Conservation (phyloP, 805 yeast genomes). For the Candida quercuum region DNA sequence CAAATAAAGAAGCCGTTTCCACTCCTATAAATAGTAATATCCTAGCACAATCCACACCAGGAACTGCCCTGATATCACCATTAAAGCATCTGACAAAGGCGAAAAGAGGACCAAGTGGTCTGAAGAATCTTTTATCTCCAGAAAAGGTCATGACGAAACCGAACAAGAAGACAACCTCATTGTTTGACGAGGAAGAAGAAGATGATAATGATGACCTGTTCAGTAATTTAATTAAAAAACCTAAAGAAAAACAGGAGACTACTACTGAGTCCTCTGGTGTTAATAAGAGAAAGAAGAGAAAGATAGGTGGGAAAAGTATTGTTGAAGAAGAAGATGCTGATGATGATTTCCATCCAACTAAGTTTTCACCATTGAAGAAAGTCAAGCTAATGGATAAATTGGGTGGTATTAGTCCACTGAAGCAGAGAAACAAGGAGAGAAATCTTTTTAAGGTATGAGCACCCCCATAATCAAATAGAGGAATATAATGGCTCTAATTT, state of each 20-base stretch:
- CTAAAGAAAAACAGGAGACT: constrained; percentile 8
- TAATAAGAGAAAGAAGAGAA: constrained; percentile 17
- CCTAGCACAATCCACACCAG: constrained; percentile 25
- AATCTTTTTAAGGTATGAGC: constrained; percentile 19
- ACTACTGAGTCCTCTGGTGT: constrained; percentile 1
- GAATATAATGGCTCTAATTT: too few relatives aligned
- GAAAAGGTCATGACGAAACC: constrained; percentile 1
- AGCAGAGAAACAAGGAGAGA: constrained; percentile 22
- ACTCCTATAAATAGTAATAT: constrained; percentile 10
- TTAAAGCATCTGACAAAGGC: constrained; percentile 14
- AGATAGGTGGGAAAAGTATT: constrained; percentile 13
- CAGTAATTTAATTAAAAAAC: constrained; percentile 12
- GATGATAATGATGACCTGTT: constrained; percentile 24
- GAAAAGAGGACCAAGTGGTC: constrained; percentile 16
- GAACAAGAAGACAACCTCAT: constrained; percentile 13
- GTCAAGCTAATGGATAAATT: constrained; percentile 21
- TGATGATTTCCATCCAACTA: constrained; percentile 6
- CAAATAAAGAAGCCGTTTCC: constrained; percentile 9
- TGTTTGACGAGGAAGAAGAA: constrained; percentile 24
- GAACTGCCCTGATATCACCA: constrained; percentile 14
- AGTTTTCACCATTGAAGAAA: constrained; percentile 17
- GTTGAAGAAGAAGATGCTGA: constrained; percentile 19
- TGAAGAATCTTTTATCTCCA: constrained; percentile 21
- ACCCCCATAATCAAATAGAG: not conserved
- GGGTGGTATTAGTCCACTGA: constrained; percentile 23